Evolutionary conservation across 192 early-diverging fungal species (phyloP), one percentile per base, ranked within the genome.

Genomic region (Coemansia sp.): DNA sequence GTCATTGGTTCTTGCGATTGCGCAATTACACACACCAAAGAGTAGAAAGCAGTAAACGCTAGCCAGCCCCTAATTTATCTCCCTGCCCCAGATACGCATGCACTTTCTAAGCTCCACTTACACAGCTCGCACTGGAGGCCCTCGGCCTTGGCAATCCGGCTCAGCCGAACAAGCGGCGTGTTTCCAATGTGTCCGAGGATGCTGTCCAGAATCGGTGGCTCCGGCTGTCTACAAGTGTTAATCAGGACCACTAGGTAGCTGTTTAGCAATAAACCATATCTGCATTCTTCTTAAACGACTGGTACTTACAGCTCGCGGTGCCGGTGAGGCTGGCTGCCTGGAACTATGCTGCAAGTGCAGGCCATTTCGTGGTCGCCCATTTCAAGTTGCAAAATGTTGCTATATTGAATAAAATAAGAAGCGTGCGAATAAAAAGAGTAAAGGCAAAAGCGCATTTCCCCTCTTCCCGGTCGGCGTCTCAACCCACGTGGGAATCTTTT

Each of bases 181-280:
- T 95, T 94, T 56, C 97, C 97, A 58, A 99, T 93, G 73, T 97
- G 92, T 32, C 94, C 94, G 57, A 99, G 86, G 69, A 99, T 90
- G 58, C 86, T 92, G 74, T 93, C 78, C 54, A 92, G 83, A 62
- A 98, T 93, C 57, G 79, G 83, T 53, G 91, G 91, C 64, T 89
- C 88, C n/a, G 89, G 88, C 53, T 70, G 51, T 16, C 81, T 83
- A 83, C 59, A 78, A 14, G 12, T 10, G 16, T 1, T 3, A 59
- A 13, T 18, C 39, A 58, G 19, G 23, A 13, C 35, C 29, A 38
- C 52, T 32, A 12, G 20, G 57, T 50, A 50, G 4, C 49, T 10
- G 7, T 35, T 35, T 35, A 35, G 32, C 32, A 7, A 35, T 19
- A 22, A 51, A 23, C 49, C 3, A 22, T 23, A 11, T 23, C 19